Evolutionary conservation across 345 rosid genomes (phyloP), one percentile per base, ranked within the genome.

Genomic region (Firmiana major): DNA sequence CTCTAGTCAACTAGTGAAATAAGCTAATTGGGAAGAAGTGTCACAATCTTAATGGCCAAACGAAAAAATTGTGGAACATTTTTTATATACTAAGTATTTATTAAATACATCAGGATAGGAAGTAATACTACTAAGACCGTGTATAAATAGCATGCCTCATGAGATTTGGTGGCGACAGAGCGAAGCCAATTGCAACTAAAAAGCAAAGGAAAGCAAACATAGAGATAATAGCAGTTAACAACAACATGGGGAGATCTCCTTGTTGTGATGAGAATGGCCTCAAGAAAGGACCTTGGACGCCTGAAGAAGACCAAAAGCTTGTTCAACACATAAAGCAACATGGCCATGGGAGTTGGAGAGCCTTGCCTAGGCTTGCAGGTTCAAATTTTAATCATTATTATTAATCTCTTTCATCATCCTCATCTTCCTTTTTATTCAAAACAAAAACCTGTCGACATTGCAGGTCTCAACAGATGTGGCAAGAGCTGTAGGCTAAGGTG

Each of bases 311-410:
- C 72, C 81, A 86, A 75, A 83, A 81, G 76, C 92, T 89, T 59
- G 79, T 84, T n/a, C 85, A 87, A 0, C 45, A 84, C 77, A 89
- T 89, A 34, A 77, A 86, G 54, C 80, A 82, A 36, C 87, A 86
- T 59, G 92, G 92, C 79, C 92, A 87, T 77, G 92, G 90, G 38
- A 89, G 92, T 75, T 89, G 92, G 92, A 82, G 90, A 80, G 90
- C 90, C 74, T 90, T 89, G n/a, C 92, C 92, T 19, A 84, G 83
- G 81, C 88, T 89, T 65, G 87, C 92, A 78, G 92, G 92, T 84
- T 38, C 28, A 7, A 17, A 9, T 13, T 38, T 17, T 36, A 68
- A 43, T 45, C 13, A 0, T 71, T 38, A 0, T 71, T 38, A 26
- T 24, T 49, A n/a, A 55, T 13, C 53, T 13, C n/a, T 45, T 53